phyloP scores from a whole-genome alignment of 2,329 filamentous ascomycete species.

The Ceratocystiopsis brevicomis region DNA sequence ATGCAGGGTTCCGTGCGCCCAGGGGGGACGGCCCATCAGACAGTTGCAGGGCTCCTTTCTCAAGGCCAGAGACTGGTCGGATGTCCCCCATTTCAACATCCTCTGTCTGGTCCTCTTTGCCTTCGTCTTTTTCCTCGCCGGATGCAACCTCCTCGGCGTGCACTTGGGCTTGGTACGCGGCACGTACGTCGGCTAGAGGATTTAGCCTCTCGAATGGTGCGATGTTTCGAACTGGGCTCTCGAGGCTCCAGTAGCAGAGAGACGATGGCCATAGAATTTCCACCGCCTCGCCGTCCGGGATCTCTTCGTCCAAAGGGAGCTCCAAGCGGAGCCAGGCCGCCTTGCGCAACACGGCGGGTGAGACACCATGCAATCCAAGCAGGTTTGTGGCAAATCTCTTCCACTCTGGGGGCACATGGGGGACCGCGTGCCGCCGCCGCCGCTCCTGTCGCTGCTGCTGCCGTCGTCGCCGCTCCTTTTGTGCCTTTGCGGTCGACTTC shows the following conservation, averaged over 20 bases:
- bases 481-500: no score
- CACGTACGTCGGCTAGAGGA: constrained; percentile 5
- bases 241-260: constrained; percentile 30
- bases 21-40: constrained; percentile 23
- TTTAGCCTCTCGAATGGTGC: constrained; percentile 6
- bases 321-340: constrained; percentile 31
- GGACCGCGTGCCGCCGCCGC: not conserved
- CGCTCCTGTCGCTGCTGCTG: no score
- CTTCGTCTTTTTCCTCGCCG: not conserved
- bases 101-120: not conserved
- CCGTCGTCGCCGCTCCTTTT: no score
- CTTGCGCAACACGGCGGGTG: constrained; percentile 22
- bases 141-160: constrained; percentile 3
- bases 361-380: constrained; percentile 30
- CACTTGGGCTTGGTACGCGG: constrained; percentile 5
- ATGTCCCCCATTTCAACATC: constrained; percentile 7
- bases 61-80: constrained; percentile 1
- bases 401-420: constrained; percentile 7
- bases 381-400: constrained; percentile 28
- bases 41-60: not conserved
- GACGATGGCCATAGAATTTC: constrained; percentile 34
- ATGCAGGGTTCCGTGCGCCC: constrained; percentile 23
- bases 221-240: not conserved
- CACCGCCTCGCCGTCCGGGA: constrained; percentile 23
- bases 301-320: constrained; percentile 20